Evolutionary conservation across 306 rosid genomes (phyloP).

Genomic region (Quercus robur): DNA sequence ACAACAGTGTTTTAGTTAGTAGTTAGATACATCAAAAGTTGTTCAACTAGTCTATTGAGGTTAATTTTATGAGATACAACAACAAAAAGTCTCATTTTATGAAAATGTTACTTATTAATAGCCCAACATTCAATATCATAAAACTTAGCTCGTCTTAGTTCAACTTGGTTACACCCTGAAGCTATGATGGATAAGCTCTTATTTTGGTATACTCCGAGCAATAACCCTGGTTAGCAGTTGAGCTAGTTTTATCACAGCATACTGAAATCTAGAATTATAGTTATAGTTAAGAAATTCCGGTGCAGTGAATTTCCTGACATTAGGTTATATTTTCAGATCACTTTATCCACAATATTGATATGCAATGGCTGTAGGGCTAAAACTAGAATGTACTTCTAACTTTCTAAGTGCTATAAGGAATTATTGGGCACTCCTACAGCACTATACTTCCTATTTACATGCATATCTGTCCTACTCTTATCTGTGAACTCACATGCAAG

Average conservation of each 20-base stretch:
- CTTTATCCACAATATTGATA: neutral
- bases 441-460: neutral
- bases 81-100: neutral
- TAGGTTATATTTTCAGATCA: neutral
- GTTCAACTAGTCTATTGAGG: neutral
- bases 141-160: too few species aligned
- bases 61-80: conserved; percentile 5
- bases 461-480: neutral
- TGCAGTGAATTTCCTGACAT: neutral
- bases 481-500: neutral
- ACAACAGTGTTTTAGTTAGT: neutral
- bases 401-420: neutral
- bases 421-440: neutral
- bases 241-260: too few species aligned
- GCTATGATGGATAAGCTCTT: neutral
- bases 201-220: neutral
- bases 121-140: too few species aligned
- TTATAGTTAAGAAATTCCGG: too few species aligned
- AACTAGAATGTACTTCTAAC: neutral
- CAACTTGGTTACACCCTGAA: neutral
- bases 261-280: too few species aligned
- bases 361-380: neutral
- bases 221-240: neutral
- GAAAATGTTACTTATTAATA: too few species aligned
- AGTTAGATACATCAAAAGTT: neutral